Base-by-base conservation (phyloP, 768 basidiomycete species). In the Suillus decipiens region DNA sequence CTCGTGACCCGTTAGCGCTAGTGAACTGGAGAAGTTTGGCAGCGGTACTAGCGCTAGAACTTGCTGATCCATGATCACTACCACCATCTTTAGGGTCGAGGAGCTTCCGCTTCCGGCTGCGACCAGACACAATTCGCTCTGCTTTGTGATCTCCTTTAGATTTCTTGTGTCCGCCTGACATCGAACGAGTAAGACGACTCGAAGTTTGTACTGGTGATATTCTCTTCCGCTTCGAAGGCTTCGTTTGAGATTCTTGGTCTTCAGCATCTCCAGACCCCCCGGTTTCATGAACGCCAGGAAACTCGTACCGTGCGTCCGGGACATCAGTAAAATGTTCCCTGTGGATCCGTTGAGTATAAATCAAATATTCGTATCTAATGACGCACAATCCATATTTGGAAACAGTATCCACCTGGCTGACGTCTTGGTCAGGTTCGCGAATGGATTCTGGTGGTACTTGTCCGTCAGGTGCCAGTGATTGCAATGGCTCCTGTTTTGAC, bases 1-100 rank as follows among this genome's bases (percentile, higher is more conserved):
- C 68, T 28, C 75, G 75, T 39, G 75, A 76, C 6, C 62, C 43
- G 19, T 63, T 72, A 36, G 79, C 76, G 28, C 71, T 73, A 33
- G 67, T 68, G 31, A 68, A 65, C 19, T 70, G 67, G 10, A 82
- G 73, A 59, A 80, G 65, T 50, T 73, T 74, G 47, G 73, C 73
- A 4, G 79, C 76, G 19, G 73, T 70, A 53, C 74, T 80, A n/a
- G 80, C 75, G 45, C 76, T 73, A 9, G 82, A 80, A 39, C 73
- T 76, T 45, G 69, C 72, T 15, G 79, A 79, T 9, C 71, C 67
- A 59, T 61, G 64, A 50, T 70, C 71, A 57, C 69, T 71, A 31
- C 64, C 57, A 19, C 66, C 66, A 60, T 66, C 70, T n/a, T 71
- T 66, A 10, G 64, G 48, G 24, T 36, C 39, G 17, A 57, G 39